Base-by-base conservation (phyloP, 345 rosid genomes). In the Populus alba region DNA sequence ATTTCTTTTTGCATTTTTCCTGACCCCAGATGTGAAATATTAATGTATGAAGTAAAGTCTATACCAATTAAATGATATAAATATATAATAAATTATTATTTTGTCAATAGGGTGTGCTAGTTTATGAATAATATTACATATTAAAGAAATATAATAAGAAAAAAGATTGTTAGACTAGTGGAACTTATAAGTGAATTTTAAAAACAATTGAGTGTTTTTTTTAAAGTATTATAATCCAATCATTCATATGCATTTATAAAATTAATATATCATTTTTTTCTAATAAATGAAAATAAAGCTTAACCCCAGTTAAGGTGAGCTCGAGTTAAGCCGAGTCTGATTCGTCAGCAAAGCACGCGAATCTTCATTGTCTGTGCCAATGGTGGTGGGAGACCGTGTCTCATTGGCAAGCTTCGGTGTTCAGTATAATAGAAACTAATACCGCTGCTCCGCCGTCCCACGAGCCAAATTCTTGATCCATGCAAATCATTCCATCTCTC, bases 371-470 rank as follows among this genome's bases (percentile, higher is more conserved):
- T 23, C 7, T 33, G 7, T 1, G 38, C 33, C 66, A 72, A 39
- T 73, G 15, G 25, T 6, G 18, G 16, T 3, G 55, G 73, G 73
- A 51, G 79, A 22, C 49, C n/a, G 20, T 33, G 73, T 35, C 51
- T 9, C 33, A 5, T 8, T 2, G 71, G 72, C 8, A 17, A 73
- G 47, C 16, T 35, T 20, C 23, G 15, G 20, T 1, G 61, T 22
- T 77, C 39, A 18, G 10, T 33, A 20, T 5, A 3, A 38, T 20
- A 31, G 18, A 31, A 23, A 25, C 7, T 51, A 71, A 7, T 13
- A 13, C 29, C 27, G 43, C n/a, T 12, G 47, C 47, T 7, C 57
- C 72, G 68, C 81, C 77, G 77, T 63, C 81, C n/a, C 81, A 66
- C 68, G 77, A 67, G 16, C 67, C 51, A 10, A 10, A 5, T 65